A percentile compares a stretch with the other conserved stretches of the same genome.
Conservation (phyloP, 345 rosid species). For the Eucalyptus victrix region DNA sequence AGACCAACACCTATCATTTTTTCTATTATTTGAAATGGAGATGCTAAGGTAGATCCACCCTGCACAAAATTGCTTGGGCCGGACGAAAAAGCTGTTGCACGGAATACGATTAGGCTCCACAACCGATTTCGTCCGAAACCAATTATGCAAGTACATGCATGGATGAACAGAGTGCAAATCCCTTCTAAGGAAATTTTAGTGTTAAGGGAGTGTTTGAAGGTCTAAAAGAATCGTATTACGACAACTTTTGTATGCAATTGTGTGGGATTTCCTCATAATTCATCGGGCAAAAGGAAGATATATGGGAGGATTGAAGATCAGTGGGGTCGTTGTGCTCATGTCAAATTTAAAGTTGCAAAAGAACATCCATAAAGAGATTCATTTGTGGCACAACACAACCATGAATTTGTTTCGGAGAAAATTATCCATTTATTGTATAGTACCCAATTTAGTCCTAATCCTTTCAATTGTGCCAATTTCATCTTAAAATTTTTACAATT, state of each 20-base stretch:
- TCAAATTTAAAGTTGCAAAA: neutral
- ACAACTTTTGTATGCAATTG: neutral
- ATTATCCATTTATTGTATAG: neutral
- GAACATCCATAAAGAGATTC: neutral
- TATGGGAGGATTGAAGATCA: neutral
- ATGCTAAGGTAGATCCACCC: neutral
- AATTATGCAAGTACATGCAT: neutral
- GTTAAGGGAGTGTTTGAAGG: neutral
- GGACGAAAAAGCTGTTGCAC: neutral
- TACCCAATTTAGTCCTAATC: accelerated
- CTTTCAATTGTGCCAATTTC: no score
- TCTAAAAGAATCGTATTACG: neutral
- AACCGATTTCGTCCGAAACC: neutral
- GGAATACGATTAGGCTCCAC: neutral
- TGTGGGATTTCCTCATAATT: neutral
- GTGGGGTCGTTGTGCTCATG: neutral
- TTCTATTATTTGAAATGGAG: neutral
- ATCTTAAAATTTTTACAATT: no score
- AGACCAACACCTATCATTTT: neutral
- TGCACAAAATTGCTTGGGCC: neutral
- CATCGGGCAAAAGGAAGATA: neutral
- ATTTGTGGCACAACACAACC: neutral
- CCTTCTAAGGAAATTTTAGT: neutral
- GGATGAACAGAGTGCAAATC: neutral
- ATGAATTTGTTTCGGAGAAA: neutral